Evolutionary conservation across 208 protist species (phyloP).

Genomic region (Leptomonas seymouri): DNA sequence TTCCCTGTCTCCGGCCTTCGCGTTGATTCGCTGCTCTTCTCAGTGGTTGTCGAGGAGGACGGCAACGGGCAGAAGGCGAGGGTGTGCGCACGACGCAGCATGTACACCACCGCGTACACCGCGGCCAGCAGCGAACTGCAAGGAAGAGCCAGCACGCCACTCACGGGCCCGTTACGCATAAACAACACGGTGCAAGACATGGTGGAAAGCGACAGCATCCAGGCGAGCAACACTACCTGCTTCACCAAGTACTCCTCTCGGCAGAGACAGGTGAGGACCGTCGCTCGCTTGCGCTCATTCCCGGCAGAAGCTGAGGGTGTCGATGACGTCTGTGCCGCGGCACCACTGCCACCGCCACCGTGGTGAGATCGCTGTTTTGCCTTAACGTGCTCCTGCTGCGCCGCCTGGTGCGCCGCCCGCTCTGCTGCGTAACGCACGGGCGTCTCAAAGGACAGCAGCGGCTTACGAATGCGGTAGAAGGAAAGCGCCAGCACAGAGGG

Average conservation of each 20-base stretch:
- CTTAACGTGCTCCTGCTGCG: conserved; percentile 18
- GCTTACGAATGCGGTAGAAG: conserved; percentile 43
- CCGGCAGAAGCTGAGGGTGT: background rate
- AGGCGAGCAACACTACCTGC: conserved; percentile 49
- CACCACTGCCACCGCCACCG: background rate
- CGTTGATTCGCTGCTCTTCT: background rate
- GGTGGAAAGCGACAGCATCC: conserved; percentile 24
- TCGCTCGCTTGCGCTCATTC: conserved; percentile 6
- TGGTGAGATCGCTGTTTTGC: background rate
- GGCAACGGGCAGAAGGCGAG: conserved; percentile 16
- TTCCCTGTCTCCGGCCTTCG: background rate
- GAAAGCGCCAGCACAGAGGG: conserved; percentile 30
- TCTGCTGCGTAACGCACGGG: conserved; percentile 27
- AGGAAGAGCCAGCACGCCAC: conserved; percentile 20
- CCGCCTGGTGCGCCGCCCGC: conserved; percentile 22
- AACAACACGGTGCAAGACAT: conserved; percentile 28
- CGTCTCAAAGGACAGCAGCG: conserved; percentile 40
- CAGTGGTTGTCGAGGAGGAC: background rate
- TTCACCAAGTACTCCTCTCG: conserved; percentile 68
- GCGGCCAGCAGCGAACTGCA: conserved; percentile 26
- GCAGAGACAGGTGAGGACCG: conserved; percentile 45
- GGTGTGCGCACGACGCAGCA: conserved; percentile 15
- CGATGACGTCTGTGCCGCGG: background rate
- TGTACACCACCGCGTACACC: conserved; percentile 19
- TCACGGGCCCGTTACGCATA: conserved; percentile 9